Conservation (phyloP, 352 stramenopile species). For the Hyaloperonospora arabidopsidis region DNA sequence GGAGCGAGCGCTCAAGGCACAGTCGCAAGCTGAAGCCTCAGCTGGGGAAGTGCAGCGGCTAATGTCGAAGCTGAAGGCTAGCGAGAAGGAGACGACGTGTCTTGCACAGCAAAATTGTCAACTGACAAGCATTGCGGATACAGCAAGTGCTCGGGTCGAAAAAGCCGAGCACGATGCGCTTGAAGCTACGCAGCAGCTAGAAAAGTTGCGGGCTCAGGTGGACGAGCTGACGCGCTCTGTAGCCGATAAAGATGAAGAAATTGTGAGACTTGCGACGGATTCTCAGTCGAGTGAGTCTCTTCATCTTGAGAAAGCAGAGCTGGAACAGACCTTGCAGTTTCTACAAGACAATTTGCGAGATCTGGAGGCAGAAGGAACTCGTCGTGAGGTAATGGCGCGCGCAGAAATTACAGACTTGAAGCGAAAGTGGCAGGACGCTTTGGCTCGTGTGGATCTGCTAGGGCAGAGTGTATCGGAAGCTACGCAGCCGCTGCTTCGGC, state of each 20-base stretch:
- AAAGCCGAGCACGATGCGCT: constrained; percentile 24
- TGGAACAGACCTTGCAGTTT: constrained; percentile 55
- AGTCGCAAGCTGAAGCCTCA: constrained; percentile 47
- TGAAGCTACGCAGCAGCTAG: constrained; percentile 15
- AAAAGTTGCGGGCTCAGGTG: constrained; percentile 23
- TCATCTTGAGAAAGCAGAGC: constrained; percentile 42
- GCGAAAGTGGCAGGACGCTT: constrained; percentile 70
- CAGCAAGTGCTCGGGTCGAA: constrained; percentile 25
- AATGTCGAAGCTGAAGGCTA: constrained; percentile 33
- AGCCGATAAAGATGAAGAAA: constrained; percentile 29
- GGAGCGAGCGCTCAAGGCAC: constrained; percentile 41
- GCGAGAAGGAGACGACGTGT: constrained; percentile 47
- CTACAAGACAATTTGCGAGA: constrained; percentile 49
- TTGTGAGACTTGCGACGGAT: constrained; percentile 33
- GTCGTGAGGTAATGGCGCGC: constrained; percentile 55
- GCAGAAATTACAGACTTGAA: constrained; percentile 54
- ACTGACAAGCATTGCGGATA: constrained; percentile 21
- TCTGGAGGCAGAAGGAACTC: constrained; percentile 43
- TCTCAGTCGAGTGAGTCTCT: constrained; percentile 45
- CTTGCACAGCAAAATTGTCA: constrained; percentile 33
- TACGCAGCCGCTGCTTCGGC: constrained; percentile 57
- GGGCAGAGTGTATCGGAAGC: constrained; percentile 61
- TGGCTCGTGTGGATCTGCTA: constrained; percentile 59
- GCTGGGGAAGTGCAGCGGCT: constrained; percentile 43
- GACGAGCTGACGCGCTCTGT: constrained; percentile 30